Conservation (phyloP, 2,329 filamentous ascomycete species). For the Ophiostoma fasciatum region DNA sequence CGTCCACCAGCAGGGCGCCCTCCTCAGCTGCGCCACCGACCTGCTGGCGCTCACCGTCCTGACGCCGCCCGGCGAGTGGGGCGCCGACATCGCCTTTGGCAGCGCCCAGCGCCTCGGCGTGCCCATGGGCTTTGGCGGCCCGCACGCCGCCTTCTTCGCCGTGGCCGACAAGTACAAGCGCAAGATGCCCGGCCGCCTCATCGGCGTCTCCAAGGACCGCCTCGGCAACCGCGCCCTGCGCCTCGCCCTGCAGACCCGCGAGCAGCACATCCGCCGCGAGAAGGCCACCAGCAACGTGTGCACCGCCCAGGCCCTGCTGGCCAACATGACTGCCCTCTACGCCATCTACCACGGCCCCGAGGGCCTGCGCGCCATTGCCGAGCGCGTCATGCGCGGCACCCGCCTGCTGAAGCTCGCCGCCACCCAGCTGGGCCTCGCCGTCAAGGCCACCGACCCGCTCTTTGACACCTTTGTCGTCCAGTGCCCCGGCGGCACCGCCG, state of each 20-base stretch:
- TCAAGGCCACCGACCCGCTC: slow-evolving; percentile 6
- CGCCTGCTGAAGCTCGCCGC: slow-evolving; percentile 53
- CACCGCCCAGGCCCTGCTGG: slow-evolving; percentile 82
- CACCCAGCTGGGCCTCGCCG: slow-evolving; percentile 46
- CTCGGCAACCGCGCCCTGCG: slow-evolving; percentile 68
- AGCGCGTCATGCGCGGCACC: slow-evolving; percentile 58
- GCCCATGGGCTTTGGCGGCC: slow-evolving; percentile 80
- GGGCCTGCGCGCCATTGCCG: slow-evolving; percentile 70
- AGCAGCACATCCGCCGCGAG: slow-evolving; percentile 91
- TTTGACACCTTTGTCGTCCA: slow-evolving; percentile 74
- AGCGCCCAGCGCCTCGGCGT: slow-evolving; percentile 86
- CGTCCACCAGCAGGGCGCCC: slow-evolving; percentile 62
- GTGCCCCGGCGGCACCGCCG: slow-evolving; percentile 24
- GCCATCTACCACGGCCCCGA: slow-evolving; percentile 84
- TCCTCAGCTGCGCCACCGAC: slow-evolving; percentile 81
- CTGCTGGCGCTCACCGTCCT: slow-evolving; percentile 74
- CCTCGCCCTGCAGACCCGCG: slow-evolving; percentile 77
- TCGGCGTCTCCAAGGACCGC: slow-evolving; percentile 85
- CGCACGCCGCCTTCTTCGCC: slow-evolving; percentile 94
- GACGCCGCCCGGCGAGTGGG: slow-evolving; percentile 84
- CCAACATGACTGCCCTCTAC: slow-evolving; percentile 93
- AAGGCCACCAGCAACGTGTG: slow-evolving; percentile 98
- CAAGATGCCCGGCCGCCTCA: slow-evolving; percentile 80
- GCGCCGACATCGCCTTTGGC: slow-evolving; percentile 88
- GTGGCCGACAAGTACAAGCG: slow-evolving; percentile 84